phyloP scores from a whole-genome alignment of 768 basidiomycete species.

The Auriscalpium orientale region DNA sequence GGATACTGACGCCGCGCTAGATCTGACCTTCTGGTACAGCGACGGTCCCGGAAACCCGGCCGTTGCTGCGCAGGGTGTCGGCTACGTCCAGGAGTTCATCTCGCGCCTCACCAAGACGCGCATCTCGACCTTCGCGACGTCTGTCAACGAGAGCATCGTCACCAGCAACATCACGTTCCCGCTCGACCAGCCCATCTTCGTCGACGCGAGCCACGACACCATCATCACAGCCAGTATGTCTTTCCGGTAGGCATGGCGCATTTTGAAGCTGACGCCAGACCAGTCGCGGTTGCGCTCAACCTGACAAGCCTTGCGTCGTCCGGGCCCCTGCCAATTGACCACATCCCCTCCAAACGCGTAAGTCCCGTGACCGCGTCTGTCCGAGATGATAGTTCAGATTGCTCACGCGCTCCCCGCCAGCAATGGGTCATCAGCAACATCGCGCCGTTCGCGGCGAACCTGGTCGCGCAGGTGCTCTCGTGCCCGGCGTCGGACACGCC shows the following conservation, averaged over 20 bases:
- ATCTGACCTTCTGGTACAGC: conserved; percentile 28
- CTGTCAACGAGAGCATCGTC: conserved; percentile 40
- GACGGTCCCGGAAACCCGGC: conserved; percentile 37
- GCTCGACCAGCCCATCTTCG: conserved; percentile 32
- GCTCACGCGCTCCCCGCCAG: background rate
- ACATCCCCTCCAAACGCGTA: conserved; percentile 28
- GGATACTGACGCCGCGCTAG: background rate
- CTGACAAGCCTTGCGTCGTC: conserved; percentile 32
- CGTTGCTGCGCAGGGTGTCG: conserved; percentile 30
- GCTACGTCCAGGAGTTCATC: conserved; percentile 37
- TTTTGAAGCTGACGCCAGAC: background rate
- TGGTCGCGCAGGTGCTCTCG: conserved; percentile 38
- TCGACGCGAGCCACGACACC: conserved; percentile 40
- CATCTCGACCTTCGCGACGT: conserved; percentile 32
- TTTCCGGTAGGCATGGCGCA: background rate
- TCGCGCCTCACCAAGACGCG: conserved; percentile 33
- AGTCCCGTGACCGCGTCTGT: background rate
- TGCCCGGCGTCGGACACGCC: conserved; percentile 24
- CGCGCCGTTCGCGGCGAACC: conserved; percentile 41
- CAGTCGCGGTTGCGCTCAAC: conserved; percentile 38
- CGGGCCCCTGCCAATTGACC: conserved; percentile 33
- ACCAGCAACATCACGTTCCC: conserved; percentile 29
- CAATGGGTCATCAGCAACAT: conserved; percentile 34
- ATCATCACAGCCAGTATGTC: conserved; percentile 31
- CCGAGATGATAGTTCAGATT: background rate